Conservation (phyloP, 2,329 filamentous ascomycete genomes). For the Talaromyces sp. region DNA sequence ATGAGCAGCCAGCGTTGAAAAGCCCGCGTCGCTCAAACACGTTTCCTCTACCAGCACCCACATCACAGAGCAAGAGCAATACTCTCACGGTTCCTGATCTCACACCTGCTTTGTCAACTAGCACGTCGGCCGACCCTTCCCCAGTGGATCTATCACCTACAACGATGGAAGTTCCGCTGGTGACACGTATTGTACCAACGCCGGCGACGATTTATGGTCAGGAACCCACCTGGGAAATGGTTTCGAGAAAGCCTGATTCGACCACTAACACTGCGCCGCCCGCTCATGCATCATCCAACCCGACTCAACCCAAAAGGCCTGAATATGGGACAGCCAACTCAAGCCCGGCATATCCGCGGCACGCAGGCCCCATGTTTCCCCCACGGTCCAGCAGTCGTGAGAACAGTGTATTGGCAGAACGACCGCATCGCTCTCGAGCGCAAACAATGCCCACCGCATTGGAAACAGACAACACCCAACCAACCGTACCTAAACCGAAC, state of each 20-base stretch:
- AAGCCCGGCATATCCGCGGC: neutral
- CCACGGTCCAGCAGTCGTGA: neutral
- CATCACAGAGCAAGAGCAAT: neutral
- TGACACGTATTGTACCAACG: slow-evolving; percentile 13
- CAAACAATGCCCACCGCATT: slow-evolving; percentile 9
- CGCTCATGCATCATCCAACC: neutral
- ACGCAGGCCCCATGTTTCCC: neutral
- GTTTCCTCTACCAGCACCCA: slow-evolving; percentile 6
- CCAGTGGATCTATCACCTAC: slow-evolving; percentile 7
- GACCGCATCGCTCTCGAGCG: neutral
- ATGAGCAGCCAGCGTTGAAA: neutral
- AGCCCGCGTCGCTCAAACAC: slow-evolving; percentile 18
- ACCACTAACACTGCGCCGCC: neutral
- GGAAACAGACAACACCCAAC: slow-evolving; percentile 1
- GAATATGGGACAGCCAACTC: neutral
- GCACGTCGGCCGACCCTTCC: neutral
- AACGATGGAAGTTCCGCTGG: slow-evolving; percentile 1
- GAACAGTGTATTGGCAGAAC: neutral
- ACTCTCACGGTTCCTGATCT: slow-evolving; percentile 5
- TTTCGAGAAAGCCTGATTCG: slow-evolving; percentile 12
- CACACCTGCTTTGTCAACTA: slow-evolving; percentile 7
- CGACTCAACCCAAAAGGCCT: neutral
- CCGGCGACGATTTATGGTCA: slow-evolving; percentile 14
- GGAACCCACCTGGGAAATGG: slow-evolving; percentile 21
- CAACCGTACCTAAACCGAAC: neutral